Conservation (phyloP, 805 yeast species). For the Saturnispora ahearnii region DNA sequence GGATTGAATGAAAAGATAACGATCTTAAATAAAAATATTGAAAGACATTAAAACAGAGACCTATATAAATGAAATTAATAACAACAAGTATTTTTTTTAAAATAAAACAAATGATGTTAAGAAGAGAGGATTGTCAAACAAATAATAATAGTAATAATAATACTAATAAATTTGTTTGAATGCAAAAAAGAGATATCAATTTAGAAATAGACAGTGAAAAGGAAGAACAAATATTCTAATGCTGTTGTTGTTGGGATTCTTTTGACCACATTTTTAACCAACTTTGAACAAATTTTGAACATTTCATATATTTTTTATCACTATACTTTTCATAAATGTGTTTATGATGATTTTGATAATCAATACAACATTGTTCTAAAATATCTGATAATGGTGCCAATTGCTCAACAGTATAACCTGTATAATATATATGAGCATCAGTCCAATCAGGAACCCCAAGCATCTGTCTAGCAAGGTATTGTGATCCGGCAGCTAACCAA, state of each 20-base stretch:
- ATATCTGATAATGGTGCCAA: slow-evolving; percentile 68
- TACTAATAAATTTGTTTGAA: not conserved
- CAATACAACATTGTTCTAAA: slow-evolving; percentile 59
- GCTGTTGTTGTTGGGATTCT: not conserved
- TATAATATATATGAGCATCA: slow-evolving; percentile 74
- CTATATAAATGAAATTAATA: too few relatives aligned
- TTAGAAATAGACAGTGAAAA: not conserved
- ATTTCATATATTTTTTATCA: slow-evolving; percentile 73
- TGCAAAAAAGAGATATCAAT: not conserved
- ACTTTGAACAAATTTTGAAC: slow-evolving; percentile 70
- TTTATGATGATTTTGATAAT: slow-evolving; percentile 54
- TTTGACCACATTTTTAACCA: slow-evolving; percentile 20
- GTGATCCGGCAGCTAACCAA: slow-evolving; percentile 73
- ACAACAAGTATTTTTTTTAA: too few relatives aligned
- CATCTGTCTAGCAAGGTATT: slow-evolving; percentile 69
- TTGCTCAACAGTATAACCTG: slow-evolving; percentile 86
- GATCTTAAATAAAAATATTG: not conserved
- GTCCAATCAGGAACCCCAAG: slow-evolving; percentile 78
- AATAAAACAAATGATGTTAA: not conserved
- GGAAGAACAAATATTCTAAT: not conserved
- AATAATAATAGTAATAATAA: not conserved
- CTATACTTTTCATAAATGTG: slow-evolving; percentile 86
- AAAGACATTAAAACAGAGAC: not conserved
- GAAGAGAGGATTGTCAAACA: too few relatives aligned
- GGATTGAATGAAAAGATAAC: not conserved